phyloP scores from a whole-genome alignment of 2,329 filamentous ascomycete genomes.

The Chrysosporium queenslandicum region DNA sequence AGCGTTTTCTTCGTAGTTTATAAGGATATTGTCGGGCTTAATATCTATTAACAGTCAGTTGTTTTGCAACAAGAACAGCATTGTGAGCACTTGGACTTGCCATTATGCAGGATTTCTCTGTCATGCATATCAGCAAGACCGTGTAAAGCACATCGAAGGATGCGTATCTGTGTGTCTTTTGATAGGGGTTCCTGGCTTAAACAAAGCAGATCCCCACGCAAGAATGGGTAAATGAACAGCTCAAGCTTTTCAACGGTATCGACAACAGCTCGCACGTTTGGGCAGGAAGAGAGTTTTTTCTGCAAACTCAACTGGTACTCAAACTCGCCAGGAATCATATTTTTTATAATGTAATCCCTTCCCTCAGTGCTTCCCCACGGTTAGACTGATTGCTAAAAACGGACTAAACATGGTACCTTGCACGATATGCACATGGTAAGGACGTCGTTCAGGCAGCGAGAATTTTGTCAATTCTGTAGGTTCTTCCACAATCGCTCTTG shows the following conservation, averaged over 20 bases:
- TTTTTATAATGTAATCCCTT: slow-evolving; percentile 17
- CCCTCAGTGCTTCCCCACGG: slow-evolving; percentile 10
- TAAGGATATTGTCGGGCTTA: slow-evolving; percentile 30
- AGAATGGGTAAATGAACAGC: slow-evolving; percentile 20
- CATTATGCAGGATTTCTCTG: slow-evolving; percentile 26
- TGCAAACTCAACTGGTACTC: slow-evolving; percentile 26
- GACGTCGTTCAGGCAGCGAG: slow-evolving; percentile 9
- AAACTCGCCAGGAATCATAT: slow-evolving; percentile 25
- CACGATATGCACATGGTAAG: slow-evolving; percentile 13
- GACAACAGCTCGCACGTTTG: slow-evolving; percentile 23
- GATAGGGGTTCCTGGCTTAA: slow-evolving; percentile 16
- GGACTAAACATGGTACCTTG: slow-evolving; percentile 7
- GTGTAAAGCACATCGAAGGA: slow-evolving; percentile 19
- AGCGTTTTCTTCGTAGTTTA: slow-evolving; percentile 25
- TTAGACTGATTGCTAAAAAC: not conserved
- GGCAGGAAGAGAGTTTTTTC: slow-evolving; percentile 19
- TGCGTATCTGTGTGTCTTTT: slow-evolving; percentile 11
- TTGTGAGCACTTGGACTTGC: slow-evolving; percentile 17
- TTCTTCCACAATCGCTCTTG: slow-evolving; percentile 13
- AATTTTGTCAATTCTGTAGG: slow-evolving; percentile 14
- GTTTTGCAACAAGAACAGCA: not conserved
- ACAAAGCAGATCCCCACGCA: slow-evolving; percentile 17
- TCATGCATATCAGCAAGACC: slow-evolving; percentile 29
- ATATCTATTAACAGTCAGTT: slow-evolving; percentile 23
- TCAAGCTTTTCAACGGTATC: slow-evolving; percentile 19